Evolutionary conservation across 306 rosid genomes (phyloP).

Genomic region (Hylodesmum podocarpum): DNA sequence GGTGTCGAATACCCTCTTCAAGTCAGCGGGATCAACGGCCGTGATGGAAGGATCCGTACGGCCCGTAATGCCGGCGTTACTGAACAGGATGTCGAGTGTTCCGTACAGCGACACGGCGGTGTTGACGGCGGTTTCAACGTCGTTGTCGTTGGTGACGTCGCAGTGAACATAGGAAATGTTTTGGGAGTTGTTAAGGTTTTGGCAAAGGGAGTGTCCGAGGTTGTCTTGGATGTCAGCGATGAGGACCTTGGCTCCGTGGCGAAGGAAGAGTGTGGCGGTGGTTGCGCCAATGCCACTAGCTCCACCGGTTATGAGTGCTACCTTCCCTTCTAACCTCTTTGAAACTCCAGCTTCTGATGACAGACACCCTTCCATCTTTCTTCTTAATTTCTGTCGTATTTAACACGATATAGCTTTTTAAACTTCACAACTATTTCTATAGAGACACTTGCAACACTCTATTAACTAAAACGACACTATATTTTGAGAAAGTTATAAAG

Average conservation of each 20-base stretch:
- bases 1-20: conserved; percentile 48
- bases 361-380: not conserved
- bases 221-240: conserved; percentile 62
- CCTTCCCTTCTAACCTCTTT: conserved; percentile 43
- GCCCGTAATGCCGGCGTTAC: conserved; percentile 54
- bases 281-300: conserved; percentile 64
- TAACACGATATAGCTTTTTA: too few species aligned
- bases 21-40: conserved; percentile 8
- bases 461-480: too few species aligned
- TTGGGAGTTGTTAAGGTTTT: conserved; percentile 21
- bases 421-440: too few species aligned
- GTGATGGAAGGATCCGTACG: conserved; percentile 17
- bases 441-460: too few species aligned
- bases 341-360: not conserved
- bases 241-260: conserved; percentile 55
- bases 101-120: conserved; percentile 40
- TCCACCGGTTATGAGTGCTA: conserved; percentile 63
- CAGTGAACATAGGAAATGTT: conserved; percentile 41
- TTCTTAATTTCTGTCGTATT: too few species aligned
- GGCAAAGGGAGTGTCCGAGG: conserved; percentile 43
- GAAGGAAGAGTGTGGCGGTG: conserved; percentile 46
- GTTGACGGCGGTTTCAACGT: conserved; percentile 40
- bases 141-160: conserved; percentile 44
- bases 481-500: too few species aligned
- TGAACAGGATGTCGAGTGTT: conserved; percentile 50